phyloP scores from a whole-genome alignment of 2,329 filamentous ascomycete species.

The Scolecobasidium constrictum region DNA sequence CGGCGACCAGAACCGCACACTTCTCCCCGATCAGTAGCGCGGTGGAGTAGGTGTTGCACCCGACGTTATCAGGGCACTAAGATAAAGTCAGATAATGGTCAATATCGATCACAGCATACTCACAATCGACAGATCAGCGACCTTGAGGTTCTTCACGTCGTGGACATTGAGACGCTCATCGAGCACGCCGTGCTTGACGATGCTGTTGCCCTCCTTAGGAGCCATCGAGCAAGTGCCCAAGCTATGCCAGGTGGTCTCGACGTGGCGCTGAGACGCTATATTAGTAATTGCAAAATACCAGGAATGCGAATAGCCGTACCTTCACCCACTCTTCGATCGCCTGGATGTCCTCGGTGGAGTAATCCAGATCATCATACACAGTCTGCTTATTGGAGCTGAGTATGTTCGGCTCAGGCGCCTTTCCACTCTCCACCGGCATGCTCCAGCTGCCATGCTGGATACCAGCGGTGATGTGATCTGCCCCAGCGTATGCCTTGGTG shows the following conservation, averaged over 20 bases:
- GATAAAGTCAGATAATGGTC: background rate
- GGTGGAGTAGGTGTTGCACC: slow-evolving; percentile 51
- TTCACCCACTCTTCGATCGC: slow-evolving; percentile 55
- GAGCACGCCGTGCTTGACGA: slow-evolving; percentile 69
- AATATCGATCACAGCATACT: background rate
- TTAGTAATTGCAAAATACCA: slow-evolving; percentile 7
- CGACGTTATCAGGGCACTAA: slow-evolving; percentile 65
- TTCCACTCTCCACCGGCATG: slow-evolving; percentile 45
- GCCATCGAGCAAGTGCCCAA: slow-evolving; percentile 67
- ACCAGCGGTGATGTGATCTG: slow-evolving; percentile 58
- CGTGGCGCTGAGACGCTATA: slow-evolving; percentile 42
- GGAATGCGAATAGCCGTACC: slow-evolving; percentile 13
- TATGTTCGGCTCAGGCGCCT: slow-evolving; percentile 35
- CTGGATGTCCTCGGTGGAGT: slow-evolving; percentile 51
- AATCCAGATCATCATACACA: slow-evolving; percentile 53
- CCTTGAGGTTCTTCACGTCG: slow-evolving; percentile 66
- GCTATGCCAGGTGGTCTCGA: slow-evolving; percentile 65
- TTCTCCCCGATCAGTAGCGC: slow-evolving; percentile 69
- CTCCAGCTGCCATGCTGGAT: slow-evolving; percentile 65
- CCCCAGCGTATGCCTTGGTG: slow-evolving; percentile 64
- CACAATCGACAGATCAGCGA: slow-evolving; percentile 60
- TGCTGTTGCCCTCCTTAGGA: slow-evolving; percentile 63
- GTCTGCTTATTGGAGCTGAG: slow-evolving; percentile 56
- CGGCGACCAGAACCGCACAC: slow-evolving; percentile 55
- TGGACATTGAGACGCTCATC: slow-evolving; percentile 71